Evolutionary conservation across 371 early-diverging fungal genomes (phyloP), one percentile per base, ranked within the genome.

Genomic region (Nematocida major): DNA sequence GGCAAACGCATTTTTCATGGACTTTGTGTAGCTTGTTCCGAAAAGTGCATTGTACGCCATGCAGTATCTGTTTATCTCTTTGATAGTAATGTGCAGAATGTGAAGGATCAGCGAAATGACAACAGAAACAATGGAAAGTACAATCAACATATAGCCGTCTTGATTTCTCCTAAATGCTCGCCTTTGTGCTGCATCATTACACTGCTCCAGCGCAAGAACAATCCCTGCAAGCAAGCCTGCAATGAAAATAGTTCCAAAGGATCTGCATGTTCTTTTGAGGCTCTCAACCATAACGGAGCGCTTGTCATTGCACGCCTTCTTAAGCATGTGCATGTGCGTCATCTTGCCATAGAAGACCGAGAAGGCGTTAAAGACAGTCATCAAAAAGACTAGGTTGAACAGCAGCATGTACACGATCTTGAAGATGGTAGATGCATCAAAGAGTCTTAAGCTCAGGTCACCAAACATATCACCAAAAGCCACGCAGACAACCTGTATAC

Each of bases 211-310:
- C 54, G 53, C 5, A 28, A 65, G 26, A 5, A 65, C 30, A 7
- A 65, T 11, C 4, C 9, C 48, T 7, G 28, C 48, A 9, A 65
- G 53, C 9, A 53, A 11, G 9, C 15, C 22, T 51, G 50, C 66
- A 11, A 65, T 47, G 59, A 38, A 51, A 9, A 65, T 65, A 9
- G 66, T 65, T 51, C 66, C 66, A 47, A 51, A 5, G 24, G 66
- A 65, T 11, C n/a, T 13, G 53, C 48, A 4, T 22, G 30, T 5
- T 65, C 66, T 43, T 50, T 43, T 65, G 5, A 51, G 9, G 9
- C 57, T 54, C 5, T 49, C 48, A 9, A 4, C n/a, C 13, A 34
- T 28, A 11, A 50, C 53, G n/a, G 66, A 50, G 18, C 20, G 26
- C 5, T 11, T 7, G 13, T 11, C 20, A 7, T 26, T 36, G 4